Base-by-base conservation (phyloP, 345 rosid genomes). In the Acer campestre region DNA sequence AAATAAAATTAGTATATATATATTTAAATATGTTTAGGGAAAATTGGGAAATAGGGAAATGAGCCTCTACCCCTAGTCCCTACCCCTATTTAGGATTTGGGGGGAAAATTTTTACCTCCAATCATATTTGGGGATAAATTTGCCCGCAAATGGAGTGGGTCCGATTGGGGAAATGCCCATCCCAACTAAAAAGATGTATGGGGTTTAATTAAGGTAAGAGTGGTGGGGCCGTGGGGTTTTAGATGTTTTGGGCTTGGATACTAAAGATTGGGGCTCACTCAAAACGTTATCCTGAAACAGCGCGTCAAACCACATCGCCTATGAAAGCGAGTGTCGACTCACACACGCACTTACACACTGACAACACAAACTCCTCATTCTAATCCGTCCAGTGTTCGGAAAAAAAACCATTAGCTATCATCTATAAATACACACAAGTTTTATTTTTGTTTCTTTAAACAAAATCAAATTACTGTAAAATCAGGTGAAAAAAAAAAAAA, bases 391-490 rank as follows among this genome's bases (percentile, higher is more conserved):
- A 35, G 62, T 20, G 78, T 27, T 1, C 13, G 51, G 17, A 66
- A 7, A 23, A 23, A 23, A 66, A 7, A 16, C 42, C 23, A 38
- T 1, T 5, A 3, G 25, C 38, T 35, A 35, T 9, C 46, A 2
- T 23, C 78, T 66, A 65, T 75, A 75, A 66, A 75, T 61, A 35
- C 6, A 35, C 38, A 35, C 1, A 25, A 3, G 61, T 56, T 56
- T 56, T 56, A 7, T 56, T 56, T 42, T 40, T 40, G 1, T 17
- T 56, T 56, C 18, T 13, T 6, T 6, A 2, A 44, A 16, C 42
- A 27, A 16, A 22, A 25, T 7, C 14, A 40, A 42, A 23, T 61
- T 61, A 14, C 6, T 9, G 58, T 16, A 22, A 40, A 59, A 74
- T 63, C 77, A 17, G 38, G 14, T 13, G 17, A n/a, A 6, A 0